Evolutionary conservation across 306 rosid genomes (phyloP), one percentile per base, ranked within the genome.

Genomic region (Dryas drummondii): DNA sequence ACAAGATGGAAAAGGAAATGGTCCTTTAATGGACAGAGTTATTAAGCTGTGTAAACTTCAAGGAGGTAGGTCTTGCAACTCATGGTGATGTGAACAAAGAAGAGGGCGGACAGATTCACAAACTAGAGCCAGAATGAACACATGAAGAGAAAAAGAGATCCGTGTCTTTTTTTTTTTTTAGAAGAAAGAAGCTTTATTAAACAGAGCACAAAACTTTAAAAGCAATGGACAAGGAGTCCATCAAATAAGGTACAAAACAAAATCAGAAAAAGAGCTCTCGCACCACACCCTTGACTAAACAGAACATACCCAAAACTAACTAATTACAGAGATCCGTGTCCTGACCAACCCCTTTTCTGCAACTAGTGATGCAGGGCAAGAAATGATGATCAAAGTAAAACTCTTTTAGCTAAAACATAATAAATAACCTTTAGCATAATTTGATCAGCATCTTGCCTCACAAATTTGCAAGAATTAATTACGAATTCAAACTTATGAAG

Each of bases 401-500:
- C 17, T 42, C 8, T 44, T 10, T 14, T 37, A 60, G 60, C 5
- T 15, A 5, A 60, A 45, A 10, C 17, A 15, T 7, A 68, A 51
- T 16, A 51, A n/a, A 56, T 54, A 70, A 5, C 26, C 42, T 55
- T 70, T 44, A 54, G 16, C 64, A 40, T 52, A 70, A 26, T 51
- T 9, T 40, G 49, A 42, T 71, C 14, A 55, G 53, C 52, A 27
- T 7, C 10, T 32, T 15, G 48, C 40, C 51, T 15, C 67, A 70
- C n/a, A 49, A 61, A 8, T 45, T 78, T 16, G 32, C 45, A 68
- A 49, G 44, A 44, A 48, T 69, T 44, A 76, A 70, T 19, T 40
- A 42, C 15, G 26, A 67, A 46, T 80, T 49, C 9, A 73, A 69
- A 46, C 75, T 44, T 37, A 70, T 50, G 12, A 67, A 42, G 77